Base-by-base conservation (phyloP, 164 flowering plant species). In the Tetracentron sinense region DNA sequence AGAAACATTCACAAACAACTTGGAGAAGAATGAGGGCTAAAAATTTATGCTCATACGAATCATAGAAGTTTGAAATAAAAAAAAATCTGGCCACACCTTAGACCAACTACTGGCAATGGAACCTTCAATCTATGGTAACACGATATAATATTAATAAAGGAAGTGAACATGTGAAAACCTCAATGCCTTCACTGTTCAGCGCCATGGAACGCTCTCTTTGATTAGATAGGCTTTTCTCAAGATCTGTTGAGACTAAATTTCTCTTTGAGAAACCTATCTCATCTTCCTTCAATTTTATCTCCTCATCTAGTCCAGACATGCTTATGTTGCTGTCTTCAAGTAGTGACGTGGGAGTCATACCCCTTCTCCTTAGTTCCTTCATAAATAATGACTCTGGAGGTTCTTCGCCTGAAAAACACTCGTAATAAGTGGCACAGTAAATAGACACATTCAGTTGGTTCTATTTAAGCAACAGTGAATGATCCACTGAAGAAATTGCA, bases 181-280 rank as follows among this genome's bases (percentile, higher is more conserved):
- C 97, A 61, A 93, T 89, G 69, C 98, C 98, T 81, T 92, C 98
- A 62, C 97, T 90, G 73, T 90, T 93, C 73, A 93, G 71, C 6
- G 80, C 80, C 87, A 90, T 83, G 30, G 98, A 93, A 4, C 76
- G 79, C 65, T 90, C 92, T 68, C 97, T 82, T 70, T 93, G 98
- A 74, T 86, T 81, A 20, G 72, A 44, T 5, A 86, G 70, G 68
- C 77, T 74, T 55, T 72, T 73, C 54, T 84, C 89, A 27, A 66
- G 27, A 59, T 85, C 89, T 7, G 87, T 73, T 19, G 93, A 75
- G 47, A 84, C 78, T 7, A 78, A 76, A 61, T 77, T 85, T 71
- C 87, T 84, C 60, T 63, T 80, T 4, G 81, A 72, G 61, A 74
- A 78, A 23, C 70, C 73, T 60, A 78, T 65, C 19, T 75, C 78